Evolutionary conservation across 345 rosid genomes (phyloP).

Genomic region (Brassica incana): DNA sequence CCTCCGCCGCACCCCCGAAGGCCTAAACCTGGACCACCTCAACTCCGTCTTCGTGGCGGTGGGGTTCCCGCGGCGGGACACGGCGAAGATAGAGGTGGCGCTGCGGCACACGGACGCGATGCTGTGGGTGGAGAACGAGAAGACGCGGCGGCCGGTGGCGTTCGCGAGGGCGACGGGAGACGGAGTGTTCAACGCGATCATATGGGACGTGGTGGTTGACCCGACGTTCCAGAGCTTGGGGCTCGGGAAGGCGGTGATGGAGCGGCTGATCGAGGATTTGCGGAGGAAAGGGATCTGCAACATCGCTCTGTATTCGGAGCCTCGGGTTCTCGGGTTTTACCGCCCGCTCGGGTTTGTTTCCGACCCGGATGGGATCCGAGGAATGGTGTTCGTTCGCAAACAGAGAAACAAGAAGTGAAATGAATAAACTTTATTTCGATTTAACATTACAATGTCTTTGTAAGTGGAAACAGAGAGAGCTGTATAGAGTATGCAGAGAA

Average conservation of each 20-base stretch:
- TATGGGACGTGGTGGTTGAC: conserved; percentile 97
- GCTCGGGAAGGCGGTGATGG: conserved; percentile 86
- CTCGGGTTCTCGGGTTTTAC: conserved; percentile 87
- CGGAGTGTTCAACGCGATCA: conserved; percentile 87
- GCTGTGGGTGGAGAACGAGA: conserved; percentile 66
- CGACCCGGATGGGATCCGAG: conserved; percentile 91
- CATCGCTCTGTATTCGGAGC: conserved; percentile 84
- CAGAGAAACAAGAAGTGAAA: conserved; percentile 44
- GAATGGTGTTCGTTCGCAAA: conserved; percentile 82
- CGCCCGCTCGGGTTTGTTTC: conserved; percentile 86
- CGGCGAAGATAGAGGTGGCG: conserved; percentile 64
- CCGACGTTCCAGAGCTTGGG: conserved; percentile 85
- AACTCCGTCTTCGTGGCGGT: conserved; percentile 80
- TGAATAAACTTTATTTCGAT: neutral
- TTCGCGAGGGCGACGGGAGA: conserved; percentile 92
- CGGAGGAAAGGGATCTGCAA: conserved; percentile 61
- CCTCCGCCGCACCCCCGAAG: conserved; percentile 60
- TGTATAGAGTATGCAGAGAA: no score
- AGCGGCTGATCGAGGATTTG: conserved; percentile 66
- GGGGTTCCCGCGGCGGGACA: conserved; percentile 88
- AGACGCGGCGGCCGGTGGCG: conserved; percentile 69
- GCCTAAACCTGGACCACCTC: conserved; percentile 72
- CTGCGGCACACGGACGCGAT: conserved; percentile 70
- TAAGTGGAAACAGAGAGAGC: neutral
- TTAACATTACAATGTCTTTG: neutral